Percentiles rank a stretch among this genome's conserved stretches.
phyloP scores from a whole-genome alignment of 148 eudicot genomes.

The Amaranthus cruentus region DNA sequence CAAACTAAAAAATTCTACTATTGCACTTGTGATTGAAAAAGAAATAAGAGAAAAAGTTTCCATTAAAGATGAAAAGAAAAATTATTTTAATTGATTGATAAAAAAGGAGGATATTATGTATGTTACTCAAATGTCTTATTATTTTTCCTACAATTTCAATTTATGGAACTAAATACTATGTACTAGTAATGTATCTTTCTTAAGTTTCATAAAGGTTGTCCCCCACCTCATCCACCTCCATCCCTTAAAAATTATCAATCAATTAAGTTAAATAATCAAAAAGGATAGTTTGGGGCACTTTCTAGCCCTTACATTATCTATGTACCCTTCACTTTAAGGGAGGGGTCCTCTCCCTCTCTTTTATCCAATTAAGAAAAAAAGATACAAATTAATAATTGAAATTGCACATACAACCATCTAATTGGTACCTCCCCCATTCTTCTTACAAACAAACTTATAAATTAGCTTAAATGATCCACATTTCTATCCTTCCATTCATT shows the following conservation, averaged over 20 bases:
- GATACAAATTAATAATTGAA: background rate
- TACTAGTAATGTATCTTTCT: too few species aligned
- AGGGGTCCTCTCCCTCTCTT: constrained; percentile 5
- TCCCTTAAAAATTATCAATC: background rate
- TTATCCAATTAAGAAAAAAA: constrained; percentile 11
- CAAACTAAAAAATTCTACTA: too few species aligned
- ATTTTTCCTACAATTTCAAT: too few species aligned
- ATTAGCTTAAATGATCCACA: background rate
- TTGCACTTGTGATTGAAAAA: too few species aligned
- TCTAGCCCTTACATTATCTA: constrained; percentile 1
- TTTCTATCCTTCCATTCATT: background rate
- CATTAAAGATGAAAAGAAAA: too few species aligned
- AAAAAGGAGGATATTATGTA: too few species aligned
- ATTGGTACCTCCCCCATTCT: constrained; percentile 3
- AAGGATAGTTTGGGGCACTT: constrained; percentile 7
- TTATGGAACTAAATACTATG: too few species aligned
- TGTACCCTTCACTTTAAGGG: constrained; percentile 1
- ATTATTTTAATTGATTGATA: too few species aligned
- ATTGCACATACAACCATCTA: background rate
- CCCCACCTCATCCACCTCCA: background rate
- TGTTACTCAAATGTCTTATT: too few species aligned
- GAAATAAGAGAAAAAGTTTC: too few species aligned
- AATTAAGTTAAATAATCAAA: background rate
- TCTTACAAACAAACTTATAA: background rate
- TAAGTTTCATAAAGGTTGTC: too few species aligned